Base-by-base conservation (phyloP, 495 filamentous ascomycete species). In the Cercophora samala region DNA sequence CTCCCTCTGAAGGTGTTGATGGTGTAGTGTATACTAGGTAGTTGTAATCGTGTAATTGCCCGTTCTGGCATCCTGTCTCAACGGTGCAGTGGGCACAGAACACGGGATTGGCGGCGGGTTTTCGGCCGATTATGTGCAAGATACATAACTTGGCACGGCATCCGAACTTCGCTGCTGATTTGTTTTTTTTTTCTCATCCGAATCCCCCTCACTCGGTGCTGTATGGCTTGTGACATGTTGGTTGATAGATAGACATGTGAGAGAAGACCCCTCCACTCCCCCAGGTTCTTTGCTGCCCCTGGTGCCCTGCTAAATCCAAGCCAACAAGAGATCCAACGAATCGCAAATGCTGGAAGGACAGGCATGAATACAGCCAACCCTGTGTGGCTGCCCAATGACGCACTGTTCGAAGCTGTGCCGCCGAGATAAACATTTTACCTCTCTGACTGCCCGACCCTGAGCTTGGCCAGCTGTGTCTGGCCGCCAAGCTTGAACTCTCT, bases 301-400 rank as follows among this genome's bases (percentile, higher is more conserved):
- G n/a, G n/a, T n/a, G n/a, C n/a, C n/a, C n/a, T 56, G n/a, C 5
- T 56, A 18, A 56, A 56, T 56, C 22, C 22, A 18, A 56, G 53
- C 53, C 53, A 56, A 56, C 53, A 54, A 54, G 5, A 56, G 53
- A 56, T 56, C 17, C 53, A 56, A 21, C 53, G 53, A 56, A 56
- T 56, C n/a, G 53, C n/a, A 23, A 56, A 21, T 24, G 9, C 21
- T 25, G 24, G 5, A 60, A 5, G 19, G 19, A 23, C 24, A 62
- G 13, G 60, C 60, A 62, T 62, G 60, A 62, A 62, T 46, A 46
- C 37, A 21, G 26, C n/a, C 60, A 24, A 62, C 32, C 19, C 60
- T 62, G 60, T 62, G 24, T 62, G 26, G 60, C 60, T 62, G 60
- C 60, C 58, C 60, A 62, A 62, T 62, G 60, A 62, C 60, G 60